Conservation (phyloP, 306 rosid species). For the Lathyrus sativus region DNA sequence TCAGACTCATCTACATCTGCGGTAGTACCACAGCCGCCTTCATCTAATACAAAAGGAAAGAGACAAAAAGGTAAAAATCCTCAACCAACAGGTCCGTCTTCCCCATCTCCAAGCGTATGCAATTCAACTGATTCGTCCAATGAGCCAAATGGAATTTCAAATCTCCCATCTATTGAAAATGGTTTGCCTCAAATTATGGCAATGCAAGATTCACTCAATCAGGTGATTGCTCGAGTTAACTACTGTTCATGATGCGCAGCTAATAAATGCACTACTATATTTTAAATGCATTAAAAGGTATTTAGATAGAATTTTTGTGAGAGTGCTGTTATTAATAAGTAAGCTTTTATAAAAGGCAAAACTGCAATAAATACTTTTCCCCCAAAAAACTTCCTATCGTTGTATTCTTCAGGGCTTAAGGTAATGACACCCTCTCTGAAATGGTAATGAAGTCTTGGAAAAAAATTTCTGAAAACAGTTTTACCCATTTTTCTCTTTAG, state of each 20-base stretch:
- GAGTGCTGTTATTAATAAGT: neutral
- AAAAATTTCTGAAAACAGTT: neutral
- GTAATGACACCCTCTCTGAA: neutral
- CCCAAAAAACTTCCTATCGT: neutral
- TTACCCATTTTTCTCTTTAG: constrained; percentile 2
- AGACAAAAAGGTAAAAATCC: constrained; percentile 76
- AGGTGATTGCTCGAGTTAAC: constrained; percentile 52
- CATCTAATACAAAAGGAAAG: constrained; percentile 68
- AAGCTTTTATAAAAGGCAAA: neutral
- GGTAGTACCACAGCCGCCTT: constrained; percentile 44
- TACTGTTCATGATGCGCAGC: constrained; percentile 5
- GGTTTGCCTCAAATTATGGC: constrained; percentile 61
- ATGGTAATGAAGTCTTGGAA: constrained; percentile 2
- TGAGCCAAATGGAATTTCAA: constrained; percentile 64
- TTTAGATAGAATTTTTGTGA: constrained; percentile 10
- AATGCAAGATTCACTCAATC: constrained; percentile 83
- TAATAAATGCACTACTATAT: constrained; percentile 4
- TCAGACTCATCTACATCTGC: constrained; percentile 57
- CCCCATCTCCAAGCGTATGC: constrained; percentile 53
- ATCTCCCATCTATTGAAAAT: constrained; percentile 57
- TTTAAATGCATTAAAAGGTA: neutral
- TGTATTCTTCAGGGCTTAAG: constrained; percentile 3
- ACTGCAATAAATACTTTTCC: neutral
- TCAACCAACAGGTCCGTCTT: constrained; percentile 61
- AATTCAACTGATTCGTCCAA: constrained; percentile 60